Evolutionary conservation across 164 flowering plant genomes (phyloP).

Genomic region (Echeveria elegans): DNA sequence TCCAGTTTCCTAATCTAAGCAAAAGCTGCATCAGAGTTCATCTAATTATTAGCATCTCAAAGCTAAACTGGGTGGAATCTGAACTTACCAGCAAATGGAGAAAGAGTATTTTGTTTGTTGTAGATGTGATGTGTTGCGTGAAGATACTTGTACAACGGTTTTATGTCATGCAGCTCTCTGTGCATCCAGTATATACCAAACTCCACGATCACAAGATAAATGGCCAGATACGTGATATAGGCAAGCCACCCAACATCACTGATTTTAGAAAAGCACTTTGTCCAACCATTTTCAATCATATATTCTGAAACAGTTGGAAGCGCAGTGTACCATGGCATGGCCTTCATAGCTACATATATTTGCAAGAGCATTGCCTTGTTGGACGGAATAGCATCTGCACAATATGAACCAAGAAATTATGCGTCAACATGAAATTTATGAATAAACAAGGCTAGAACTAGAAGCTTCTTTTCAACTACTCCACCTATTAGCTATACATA

Average conservation of each 20-base stretch:
- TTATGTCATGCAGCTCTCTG: conserved; percentile 89
- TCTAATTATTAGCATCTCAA: too few relatives aligned
- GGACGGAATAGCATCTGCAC: conserved; percentile 82
- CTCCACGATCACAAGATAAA: conserved; percentile 70
- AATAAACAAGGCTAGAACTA: too few relatives aligned
- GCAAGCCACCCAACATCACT: conserved; percentile 57
- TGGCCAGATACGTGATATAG: conserved; percentile 32
- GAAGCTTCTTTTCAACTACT: too few relatives aligned
- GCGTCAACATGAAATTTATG: too few relatives aligned
- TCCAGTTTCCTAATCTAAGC: too few relatives aligned
- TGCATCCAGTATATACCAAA: conserved; percentile 97
- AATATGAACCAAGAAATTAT: conserved; percentile 1
- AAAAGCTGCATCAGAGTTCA: too few relatives aligned
- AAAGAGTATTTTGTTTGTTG: conserved; percentile 92
- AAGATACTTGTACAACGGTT: conserved; percentile 85
- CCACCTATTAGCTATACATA: too few relatives aligned
- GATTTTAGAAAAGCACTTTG: conserved; percentile 60
- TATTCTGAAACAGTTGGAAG: conserved; percentile 84
- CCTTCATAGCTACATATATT: conserved; percentile 88
- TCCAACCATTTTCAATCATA: conserved; percentile 90
- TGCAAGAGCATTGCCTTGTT: conserved; percentile 76
- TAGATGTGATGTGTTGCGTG: conserved; percentile 97
- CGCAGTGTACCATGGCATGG: conserved; percentile 79
- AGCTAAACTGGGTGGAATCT: not conserved
- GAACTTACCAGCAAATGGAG: conserved; percentile 91